Conservation (phyloP, 192 early-diverging fungal genomes). For the Obelidium mucronatum region DNA sequence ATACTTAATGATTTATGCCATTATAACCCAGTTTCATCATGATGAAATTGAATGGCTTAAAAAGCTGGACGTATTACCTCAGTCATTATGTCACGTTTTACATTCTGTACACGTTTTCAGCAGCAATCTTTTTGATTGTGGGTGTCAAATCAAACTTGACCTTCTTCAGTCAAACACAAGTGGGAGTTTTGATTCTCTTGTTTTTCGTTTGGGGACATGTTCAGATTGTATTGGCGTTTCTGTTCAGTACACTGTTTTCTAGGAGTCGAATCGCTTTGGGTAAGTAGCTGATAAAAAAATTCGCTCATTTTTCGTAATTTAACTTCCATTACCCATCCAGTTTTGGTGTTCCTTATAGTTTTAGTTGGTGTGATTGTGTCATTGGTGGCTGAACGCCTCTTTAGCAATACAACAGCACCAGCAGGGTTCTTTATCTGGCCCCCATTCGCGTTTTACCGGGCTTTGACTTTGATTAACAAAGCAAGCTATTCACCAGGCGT, state of each 20-base stretch:
- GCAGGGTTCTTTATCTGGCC: conserved; percentile 74
- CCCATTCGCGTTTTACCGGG: conserved; percentile 78
- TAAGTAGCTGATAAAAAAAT: too few species aligned
- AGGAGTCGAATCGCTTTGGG: conserved; percentile 62
- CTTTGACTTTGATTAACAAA: conserved; percentile 60
- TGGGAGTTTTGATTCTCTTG: conserved; percentile 59
- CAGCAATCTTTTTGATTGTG: conserved; percentile 60
- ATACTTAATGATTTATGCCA: too few species aligned
- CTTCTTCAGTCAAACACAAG: conserved; percentile 67
- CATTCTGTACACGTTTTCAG: conserved; percentile 25
- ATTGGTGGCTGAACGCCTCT: conserved; percentile 59
- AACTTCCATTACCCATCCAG: conserved; percentile 26
- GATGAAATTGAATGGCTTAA: conserved; percentile 79
- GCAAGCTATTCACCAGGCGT: conserved; percentile 57
- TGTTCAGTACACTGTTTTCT: conserved; percentile 70
- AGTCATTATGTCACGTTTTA: conserved; percentile 38
- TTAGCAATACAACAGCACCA: conserved; percentile 44
- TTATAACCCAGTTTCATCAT: conserved; percentile 50
- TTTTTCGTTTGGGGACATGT: conserved; percentile 73
- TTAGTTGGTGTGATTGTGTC: conserved; percentile 70
- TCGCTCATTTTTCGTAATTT: not conserved
- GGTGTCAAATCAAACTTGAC: conserved; percentile 65
- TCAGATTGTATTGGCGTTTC: conserved; percentile 73
- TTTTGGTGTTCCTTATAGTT: conserved; percentile 72
- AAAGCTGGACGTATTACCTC: conserved; percentile 59